A percentile compares a stretch with the other conserved stretches of the same genome.
Evolutionary conservation across 2,329 filamentous ascomycete species (phyloP).

Genomic region (Aspergillus latus): DNA sequence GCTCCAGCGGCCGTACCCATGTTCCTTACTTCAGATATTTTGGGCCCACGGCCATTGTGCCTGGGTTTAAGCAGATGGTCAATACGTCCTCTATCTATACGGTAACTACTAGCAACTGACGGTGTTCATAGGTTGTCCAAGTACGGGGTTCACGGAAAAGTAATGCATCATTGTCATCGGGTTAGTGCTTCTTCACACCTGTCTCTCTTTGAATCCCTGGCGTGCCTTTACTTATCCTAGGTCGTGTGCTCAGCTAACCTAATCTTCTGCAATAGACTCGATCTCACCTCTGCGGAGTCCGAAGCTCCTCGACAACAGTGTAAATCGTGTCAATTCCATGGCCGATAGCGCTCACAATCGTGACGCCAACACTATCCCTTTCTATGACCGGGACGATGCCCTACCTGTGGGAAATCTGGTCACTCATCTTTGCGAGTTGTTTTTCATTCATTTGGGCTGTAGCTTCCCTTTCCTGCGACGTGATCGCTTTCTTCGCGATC

Average conservation of each 20-base stretch:
- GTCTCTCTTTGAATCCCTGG: neutral
- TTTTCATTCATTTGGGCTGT: conserved; percentile 79
- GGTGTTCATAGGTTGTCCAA: conserved; percentile 56
- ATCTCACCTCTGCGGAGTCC: conserved; percentile 38
- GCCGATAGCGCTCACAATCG: conserved; percentile 31
- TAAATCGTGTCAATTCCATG: conserved; percentile 21
- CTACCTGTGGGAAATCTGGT: conserved; percentile 73
- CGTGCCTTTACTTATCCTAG: neutral
- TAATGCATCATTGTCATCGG: conserved; percentile 41
- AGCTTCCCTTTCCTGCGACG: conserved; percentile 81
- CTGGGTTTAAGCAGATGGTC: conserved; percentile 91
- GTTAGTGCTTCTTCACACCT: conserved; percentile 23
- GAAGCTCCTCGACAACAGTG: conserved; percentile 23
- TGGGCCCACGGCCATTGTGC: conserved; percentile 85
- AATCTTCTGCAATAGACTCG: conserved; percentile 30
- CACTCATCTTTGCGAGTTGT: conserved; percentile 72
- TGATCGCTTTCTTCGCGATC: conserved; percentile 69
- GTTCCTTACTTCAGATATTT: conserved; percentile 92
- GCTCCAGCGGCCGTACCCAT: conserved; percentile 39
- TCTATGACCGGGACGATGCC: conserved; percentile 72
- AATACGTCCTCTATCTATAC: conserved; percentile 2
- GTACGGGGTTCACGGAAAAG: conserved; percentile 58
- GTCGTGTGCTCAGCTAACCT: neutral
- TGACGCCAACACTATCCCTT: conserved; percentile 55
- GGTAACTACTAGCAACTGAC: conserved; percentile 20